These are phyloP conservation scores for Lathyrus tuberosus DNA, from an alignment of 306 rosid genomes.

Conservation along the genomic window DNA sequence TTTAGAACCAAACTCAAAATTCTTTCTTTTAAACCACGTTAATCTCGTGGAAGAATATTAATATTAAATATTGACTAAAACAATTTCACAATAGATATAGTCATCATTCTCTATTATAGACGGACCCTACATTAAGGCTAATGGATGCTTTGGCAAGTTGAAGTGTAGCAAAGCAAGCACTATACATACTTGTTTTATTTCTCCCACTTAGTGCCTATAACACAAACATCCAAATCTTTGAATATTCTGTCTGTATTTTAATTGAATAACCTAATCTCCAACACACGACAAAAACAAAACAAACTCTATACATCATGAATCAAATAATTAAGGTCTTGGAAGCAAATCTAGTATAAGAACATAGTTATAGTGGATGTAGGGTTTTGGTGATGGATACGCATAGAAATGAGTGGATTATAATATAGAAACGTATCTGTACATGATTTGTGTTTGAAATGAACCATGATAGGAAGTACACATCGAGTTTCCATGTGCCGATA, in stretches of 20 bases:
- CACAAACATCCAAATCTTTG: neutral
- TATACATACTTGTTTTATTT: neutral
- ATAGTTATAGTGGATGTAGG: neutral
- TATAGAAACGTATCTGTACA: conserved; percentile 4
- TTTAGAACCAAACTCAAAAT: too few species aligned
- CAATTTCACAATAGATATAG: too few species aligned
- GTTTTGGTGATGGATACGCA: neutral
- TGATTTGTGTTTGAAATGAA: neutral
- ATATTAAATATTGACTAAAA: too few species aligned
- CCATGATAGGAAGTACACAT: neutral
- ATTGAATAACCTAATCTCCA: neutral
- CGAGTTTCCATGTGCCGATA: neutral
- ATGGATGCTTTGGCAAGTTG: too few species aligned
- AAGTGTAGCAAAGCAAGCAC: too few species aligned
- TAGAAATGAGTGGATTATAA: conserved; percentile 1
- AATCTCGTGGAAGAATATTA: too few species aligned
- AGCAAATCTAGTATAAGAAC: neutral
- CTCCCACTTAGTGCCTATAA: neutral
- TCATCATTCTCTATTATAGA: too few species aligned
- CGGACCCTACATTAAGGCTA: too few species aligned
- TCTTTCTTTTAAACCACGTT: too few species aligned
- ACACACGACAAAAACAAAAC: neutral
- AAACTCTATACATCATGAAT: neutral
- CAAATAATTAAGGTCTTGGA: neutral
- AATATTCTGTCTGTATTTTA: neutral